Conservation (phyloP, 352 stramenopile genomes). For the Peronospora belbahrii region DNA sequence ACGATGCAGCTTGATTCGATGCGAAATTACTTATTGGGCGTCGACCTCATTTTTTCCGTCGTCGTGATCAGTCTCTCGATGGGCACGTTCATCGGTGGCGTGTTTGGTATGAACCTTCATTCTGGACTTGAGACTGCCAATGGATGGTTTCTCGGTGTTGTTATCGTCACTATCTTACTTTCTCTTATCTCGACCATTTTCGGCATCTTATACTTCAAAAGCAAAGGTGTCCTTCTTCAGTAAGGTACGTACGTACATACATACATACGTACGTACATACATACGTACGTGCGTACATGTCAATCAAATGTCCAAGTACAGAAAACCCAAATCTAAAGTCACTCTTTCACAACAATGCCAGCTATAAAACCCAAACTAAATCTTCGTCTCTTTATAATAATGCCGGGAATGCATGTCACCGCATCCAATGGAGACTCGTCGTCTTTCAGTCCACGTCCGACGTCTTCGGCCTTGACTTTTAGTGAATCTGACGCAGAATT, state of each 20-base stretch:
- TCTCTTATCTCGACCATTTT: slow-evolving; percentile 34
- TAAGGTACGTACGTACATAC: slow-evolving; percentile 9
- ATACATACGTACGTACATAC: too few relatives aligned
- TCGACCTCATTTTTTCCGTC: slow-evolving; percentile 66
- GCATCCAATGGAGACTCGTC: not conserved
- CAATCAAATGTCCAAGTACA: not conserved
- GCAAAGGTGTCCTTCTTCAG: slow-evolving; percentile 43
- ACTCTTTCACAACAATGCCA: not conserved
- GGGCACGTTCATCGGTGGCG: slow-evolving; percentile 50
- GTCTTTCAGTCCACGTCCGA: not conserved
- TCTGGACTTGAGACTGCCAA: slow-evolving; percentile 32
- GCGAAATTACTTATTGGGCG: slow-evolving; percentile 67
- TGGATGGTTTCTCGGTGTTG: slow-evolving; percentile 50
- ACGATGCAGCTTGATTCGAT: slow-evolving; percentile 74
- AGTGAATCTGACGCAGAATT: slow-evolving; percentile 70
- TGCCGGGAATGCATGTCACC: slow-evolving; percentile 4
- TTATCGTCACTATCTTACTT: slow-evolving; percentile 30
- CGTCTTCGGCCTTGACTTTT: slow-evolving; percentile 30
- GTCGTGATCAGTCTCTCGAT: slow-evolving; percentile 55
- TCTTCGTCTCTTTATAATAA: not conserved
- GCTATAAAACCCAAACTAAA: not conserved
- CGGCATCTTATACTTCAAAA: slow-evolving; percentile 53
- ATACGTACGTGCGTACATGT: too few relatives aligned
- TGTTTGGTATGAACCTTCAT: slow-evolving; percentile 69
- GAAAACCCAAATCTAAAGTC: not conserved